Evolutionary conservation across 2,329 filamentous ascomycete species (phyloP).

Genomic region (Microdochium trichocladiopsis): DNA sequence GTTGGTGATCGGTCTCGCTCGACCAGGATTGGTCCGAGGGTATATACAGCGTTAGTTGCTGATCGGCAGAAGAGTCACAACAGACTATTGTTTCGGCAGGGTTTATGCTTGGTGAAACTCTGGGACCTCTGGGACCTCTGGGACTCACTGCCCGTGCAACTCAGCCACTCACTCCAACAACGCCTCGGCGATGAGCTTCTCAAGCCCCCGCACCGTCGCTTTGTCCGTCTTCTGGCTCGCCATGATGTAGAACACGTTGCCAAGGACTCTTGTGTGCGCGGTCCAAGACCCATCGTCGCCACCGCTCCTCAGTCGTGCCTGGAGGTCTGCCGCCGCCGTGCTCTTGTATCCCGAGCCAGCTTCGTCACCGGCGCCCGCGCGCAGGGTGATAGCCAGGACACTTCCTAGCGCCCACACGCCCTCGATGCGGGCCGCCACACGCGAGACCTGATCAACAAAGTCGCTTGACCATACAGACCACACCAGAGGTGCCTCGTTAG

Average conservation of each 20-base stretch:
- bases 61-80: background rate
- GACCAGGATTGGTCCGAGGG: background rate
- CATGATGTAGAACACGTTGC: constrained; percentile 55
- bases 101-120: background rate
- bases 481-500: constrained; percentile 9
- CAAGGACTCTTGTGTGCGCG: constrained; percentile 46
- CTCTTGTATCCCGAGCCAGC: constrained; percentile 34
- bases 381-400: constrained; percentile 59
- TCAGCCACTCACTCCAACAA: background rate
- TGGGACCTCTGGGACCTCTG: background rate
- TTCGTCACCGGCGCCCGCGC: constrained; percentile 26
- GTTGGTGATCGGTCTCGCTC: background rate
- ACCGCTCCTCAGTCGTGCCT: constrained; percentile 21
- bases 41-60: background rate
- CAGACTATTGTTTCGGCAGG: background rate
- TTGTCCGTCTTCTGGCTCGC: constrained; percentile 35
- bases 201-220: background rate
- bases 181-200: background rate
- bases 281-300: constrained; percentile 30
- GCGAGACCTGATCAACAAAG: constrained; percentile 54
- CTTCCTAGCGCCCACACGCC: constrained; percentile 69
- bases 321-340: constrained; percentile 34
- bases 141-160: background rate
- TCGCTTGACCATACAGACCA: constrained; percentile 68
- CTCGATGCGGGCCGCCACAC: constrained; percentile 41